Percentiles rank a stretch among this genome's conserved stretches.
phyloP scores from a whole-genome alignment of 2,329 filamentous ascomycete genomes.

The Calycina herbarum region DNA sequence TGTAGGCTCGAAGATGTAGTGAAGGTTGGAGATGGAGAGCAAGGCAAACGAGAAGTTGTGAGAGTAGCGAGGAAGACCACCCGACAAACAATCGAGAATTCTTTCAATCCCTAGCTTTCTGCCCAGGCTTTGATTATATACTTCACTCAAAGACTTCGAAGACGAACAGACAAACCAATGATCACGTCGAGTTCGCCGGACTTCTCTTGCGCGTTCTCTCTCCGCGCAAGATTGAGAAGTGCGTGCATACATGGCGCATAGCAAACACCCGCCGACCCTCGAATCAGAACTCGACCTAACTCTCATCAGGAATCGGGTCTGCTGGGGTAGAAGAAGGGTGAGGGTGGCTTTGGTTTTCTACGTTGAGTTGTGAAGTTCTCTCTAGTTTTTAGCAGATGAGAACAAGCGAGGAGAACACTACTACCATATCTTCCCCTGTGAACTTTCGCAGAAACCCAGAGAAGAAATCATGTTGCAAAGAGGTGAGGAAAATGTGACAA shows the following conservation, averaged over 20 bases:
- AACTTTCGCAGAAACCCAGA: slow-evolving; percentile 10
- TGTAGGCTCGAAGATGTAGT: background rate
- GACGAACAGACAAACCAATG: slow-evolving; percentile 15
- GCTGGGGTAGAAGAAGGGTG: background rate
- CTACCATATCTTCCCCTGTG: slow-evolving; percentile 25
- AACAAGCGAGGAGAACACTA: slow-evolving; percentile 26
- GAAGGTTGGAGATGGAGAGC: background rate
- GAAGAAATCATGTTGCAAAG: slow-evolving; percentile 8
- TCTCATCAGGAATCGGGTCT: background rate
- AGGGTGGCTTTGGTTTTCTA: background rate
- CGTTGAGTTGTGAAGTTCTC: background rate
- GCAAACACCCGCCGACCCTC: slow-evolving; percentile 7
- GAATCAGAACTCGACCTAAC: slow-evolving; percentile 22
- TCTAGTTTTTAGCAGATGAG: slow-evolving; percentile 3
- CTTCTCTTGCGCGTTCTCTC: slow-evolving; percentile 12
- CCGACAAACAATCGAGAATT: background rate
- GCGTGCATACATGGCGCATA: slow-evolving; percentile 27
- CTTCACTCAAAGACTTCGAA: background rate
- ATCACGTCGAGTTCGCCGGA: slow-evolving; percentile 22
- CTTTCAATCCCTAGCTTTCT: background rate
- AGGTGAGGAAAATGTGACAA: slow-evolving; percentile 16
- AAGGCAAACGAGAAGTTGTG: background rate
- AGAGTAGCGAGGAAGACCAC: background rate
- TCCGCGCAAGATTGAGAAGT: slow-evolving; percentile 18
- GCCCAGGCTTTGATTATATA: background rate